These are phyloP conservation scores for Lactarius deliciosus DNA, from an alignment of 768 basidiomycete species.

Conservation along the genomic window DNA sequence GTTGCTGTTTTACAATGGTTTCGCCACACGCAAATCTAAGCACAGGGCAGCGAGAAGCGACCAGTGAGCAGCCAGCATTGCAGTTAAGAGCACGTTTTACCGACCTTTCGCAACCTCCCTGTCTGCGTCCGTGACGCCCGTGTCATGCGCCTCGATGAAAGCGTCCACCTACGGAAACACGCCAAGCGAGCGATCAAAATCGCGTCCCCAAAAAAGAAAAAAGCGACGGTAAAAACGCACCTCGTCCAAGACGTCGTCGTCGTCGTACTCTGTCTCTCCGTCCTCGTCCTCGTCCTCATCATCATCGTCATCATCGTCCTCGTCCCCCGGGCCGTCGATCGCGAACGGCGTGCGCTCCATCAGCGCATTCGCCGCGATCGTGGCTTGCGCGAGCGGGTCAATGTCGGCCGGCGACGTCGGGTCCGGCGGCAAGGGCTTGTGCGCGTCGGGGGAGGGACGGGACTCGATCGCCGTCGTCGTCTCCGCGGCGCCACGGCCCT, in stretches of 20 bases:
- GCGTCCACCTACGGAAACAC: constrained; percentile 67
- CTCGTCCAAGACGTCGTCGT: constrained; percentile 88
- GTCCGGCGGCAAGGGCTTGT: constrained; percentile 28
- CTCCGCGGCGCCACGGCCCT: no score
- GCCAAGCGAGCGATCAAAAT: neutral
- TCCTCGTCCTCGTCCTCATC: constrained; percentile 52
- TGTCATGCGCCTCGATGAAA: constrained; percentile 92
- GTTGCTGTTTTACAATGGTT: constrained; percentile 15
- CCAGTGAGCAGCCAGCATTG: neutral
- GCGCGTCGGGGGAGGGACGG: constrained; percentile 33
- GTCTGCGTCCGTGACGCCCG: constrained; percentile 77
- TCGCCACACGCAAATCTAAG: constrained; percentile 19
- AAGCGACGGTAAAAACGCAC: constrained; percentile 40
- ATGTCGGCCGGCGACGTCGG: constrained; percentile 36
- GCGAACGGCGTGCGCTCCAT: constrained; percentile 94
- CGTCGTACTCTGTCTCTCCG: constrained; percentile 56
- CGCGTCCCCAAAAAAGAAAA: neutral
- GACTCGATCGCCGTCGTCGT: constrained; percentile 31
- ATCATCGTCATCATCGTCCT: constrained; percentile 57
- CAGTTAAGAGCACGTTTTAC: constrained; percentile 28
- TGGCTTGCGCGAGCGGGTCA: constrained; percentile 68
- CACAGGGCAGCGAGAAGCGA: constrained; percentile 3
- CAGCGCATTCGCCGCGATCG: constrained; percentile 62
- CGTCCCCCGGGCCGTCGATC: constrained; percentile 92
- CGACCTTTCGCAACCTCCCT: constrained; percentile 74